Evolutionary conservation across 2,329 filamentous ascomycete genomes (phyloP).

Genomic region (Ambrosiella beaveri): DNA sequence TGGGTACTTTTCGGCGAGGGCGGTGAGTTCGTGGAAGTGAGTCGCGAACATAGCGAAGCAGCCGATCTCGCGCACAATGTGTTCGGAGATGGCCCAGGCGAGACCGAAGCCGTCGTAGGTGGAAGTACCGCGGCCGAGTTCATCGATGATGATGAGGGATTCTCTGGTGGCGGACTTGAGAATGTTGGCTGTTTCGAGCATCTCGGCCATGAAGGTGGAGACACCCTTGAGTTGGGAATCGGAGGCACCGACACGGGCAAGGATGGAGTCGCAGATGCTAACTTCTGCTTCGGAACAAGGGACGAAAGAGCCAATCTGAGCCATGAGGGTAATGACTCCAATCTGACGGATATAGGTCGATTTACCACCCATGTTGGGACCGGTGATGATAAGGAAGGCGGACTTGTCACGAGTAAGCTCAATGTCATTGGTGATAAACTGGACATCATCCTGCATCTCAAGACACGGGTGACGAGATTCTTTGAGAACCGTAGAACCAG

Average conservation of each 20-base stretch:
- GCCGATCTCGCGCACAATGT: slow-evolving; percentile 88
- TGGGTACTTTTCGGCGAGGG: slow-evolving; percentile 67
- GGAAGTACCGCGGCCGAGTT: slow-evolving; percentile 86
- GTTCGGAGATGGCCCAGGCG: slow-evolving; percentile 97
- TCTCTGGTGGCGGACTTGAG: slow-evolving; percentile 91
- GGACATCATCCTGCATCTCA: slow-evolving; percentile 96
- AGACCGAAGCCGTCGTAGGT: slow-evolving; percentile 97
- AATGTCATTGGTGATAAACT: slow-evolving; percentile 97
- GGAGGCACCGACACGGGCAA: slow-evolving; percentile 85
- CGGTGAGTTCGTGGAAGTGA: slow-evolving; percentile 95
- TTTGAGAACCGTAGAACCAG: slow-evolving; percentile 74
- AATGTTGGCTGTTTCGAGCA: slow-evolving; percentile 97
- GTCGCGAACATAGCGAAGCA: slow-evolving; percentile 93
- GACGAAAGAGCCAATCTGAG: slow-evolving; percentile 90
- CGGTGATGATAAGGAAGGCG: slow-evolving; percentile 90
- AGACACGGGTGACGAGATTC: slow-evolving; percentile 94
- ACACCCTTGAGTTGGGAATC: slow-evolving; percentile 97
- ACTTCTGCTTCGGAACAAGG: slow-evolving; percentile 80
- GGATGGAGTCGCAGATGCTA: slow-evolving; percentile 90
- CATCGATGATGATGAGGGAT: slow-evolving; percentile 95
- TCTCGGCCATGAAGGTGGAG: slow-evolving; percentile 98
- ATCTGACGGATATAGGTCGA: slow-evolving; percentile 97
- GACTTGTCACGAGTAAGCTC: slow-evolving; percentile 59
- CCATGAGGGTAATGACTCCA: slow-evolving; percentile 92
- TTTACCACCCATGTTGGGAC: slow-evolving; percentile 98